Base-by-base conservation (phyloP, 2,329 filamentous ascomycete species). In the Colletotrichum noveboracense region DNA sequence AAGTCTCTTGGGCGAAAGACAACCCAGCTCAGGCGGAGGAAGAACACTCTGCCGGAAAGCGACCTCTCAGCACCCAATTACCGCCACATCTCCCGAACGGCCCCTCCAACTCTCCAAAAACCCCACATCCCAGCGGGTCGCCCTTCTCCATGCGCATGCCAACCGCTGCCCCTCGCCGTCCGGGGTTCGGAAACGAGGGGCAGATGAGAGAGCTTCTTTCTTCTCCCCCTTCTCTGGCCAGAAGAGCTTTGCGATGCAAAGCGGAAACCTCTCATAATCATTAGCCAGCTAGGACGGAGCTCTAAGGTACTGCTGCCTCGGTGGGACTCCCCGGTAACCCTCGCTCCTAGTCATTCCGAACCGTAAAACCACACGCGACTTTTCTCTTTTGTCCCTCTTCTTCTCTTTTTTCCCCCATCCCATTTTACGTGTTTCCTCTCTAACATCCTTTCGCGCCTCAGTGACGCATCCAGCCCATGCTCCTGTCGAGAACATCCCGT, bases 131-230 rank as follows among this genome's bases (percentile, higher is more conserved):
- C 26, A 72, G 58, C 24, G 60, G 21, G 36, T 16, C 43, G n/a
- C 6, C 58, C 26, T 62, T 68, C 64, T 72, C 73, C 69, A 73
- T 55, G 64, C 18, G 58, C 30, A 21, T 13, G 43, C 43, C 68
- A 48, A 75, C 26, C 70, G 70, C 43, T 73, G 70, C 73, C 73
- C 73, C 70, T 75, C 73, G 70, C 65, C 65, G 64, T 76, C 74
- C 70, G 74, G 74, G 70, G 74, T 66, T 61, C 74, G 64, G 58
- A 52, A 61, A 74, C 74, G 70, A 76, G 74, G 74, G 74, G 74
- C 74, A 76, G n/a, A 52, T 0, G 34, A 36, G 36, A 70, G 28
- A 70, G 58, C 43, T 56, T 18, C 52, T 24, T 24, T 52, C n/a
- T 21, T 52, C 58, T 28, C 67, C 36, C 55, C 24, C 13, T 26